Conservation (phyloP, 2,329 filamentous ascomycete genomes). For the Chrysoporthe puriensis region DNA sequence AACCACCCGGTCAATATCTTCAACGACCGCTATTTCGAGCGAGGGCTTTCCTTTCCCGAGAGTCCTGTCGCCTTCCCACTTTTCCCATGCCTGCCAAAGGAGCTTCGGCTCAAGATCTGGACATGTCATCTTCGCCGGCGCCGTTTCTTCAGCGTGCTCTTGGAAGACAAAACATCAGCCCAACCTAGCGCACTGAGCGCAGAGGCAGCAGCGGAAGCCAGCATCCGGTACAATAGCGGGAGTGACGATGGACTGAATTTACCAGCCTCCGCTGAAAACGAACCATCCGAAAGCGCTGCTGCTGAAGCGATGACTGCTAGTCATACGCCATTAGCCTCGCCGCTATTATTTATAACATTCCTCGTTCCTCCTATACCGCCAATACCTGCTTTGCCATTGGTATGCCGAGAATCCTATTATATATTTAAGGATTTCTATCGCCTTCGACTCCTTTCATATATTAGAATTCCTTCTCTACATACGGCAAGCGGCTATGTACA, state of each 20-base stretch:
- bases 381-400: neutral
- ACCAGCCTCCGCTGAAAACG: neutral
- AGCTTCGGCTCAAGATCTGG: slow-evolving; percentile 21
- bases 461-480: neutral
- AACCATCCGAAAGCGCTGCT: neutral
- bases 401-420: slow-evolving; percentile 10
- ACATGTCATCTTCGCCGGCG: neutral
- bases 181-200: neutral
- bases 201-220: neutral
- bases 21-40: neutral
- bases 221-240: neutral
- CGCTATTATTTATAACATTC: neutral
- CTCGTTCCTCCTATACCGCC: neutral
- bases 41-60: neutral
- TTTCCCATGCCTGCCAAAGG: neutral
- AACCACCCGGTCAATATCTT: neutral
- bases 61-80: neutral
- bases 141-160: slow-evolving; percentile 15
- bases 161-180: neutral
- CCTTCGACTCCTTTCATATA: slow-evolving; percentile 3
- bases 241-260: slow-evolving; percentile 5
- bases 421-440: slow-evolving; percentile 3
- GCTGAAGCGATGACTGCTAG: neutral
- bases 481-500: neutral
- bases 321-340: neutral